phyloP scores from a whole-genome alignment of 495 filamentous ascomycete genomes.

The Rostrohypoxylon terebratum region DNA sequence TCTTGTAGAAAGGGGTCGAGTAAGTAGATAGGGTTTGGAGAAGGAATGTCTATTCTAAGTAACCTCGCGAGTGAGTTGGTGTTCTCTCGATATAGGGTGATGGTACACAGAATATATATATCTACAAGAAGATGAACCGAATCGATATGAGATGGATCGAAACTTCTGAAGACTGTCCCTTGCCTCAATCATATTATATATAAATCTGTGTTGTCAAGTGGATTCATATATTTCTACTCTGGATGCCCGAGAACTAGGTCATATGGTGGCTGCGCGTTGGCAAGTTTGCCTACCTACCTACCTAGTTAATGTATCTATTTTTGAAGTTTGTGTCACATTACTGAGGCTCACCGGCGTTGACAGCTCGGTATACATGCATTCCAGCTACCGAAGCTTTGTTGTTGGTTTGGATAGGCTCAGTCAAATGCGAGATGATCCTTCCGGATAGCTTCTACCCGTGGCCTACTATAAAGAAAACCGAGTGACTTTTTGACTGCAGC shows the following conservation, averaged over 20 bases:
- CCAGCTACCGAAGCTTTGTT: background rate
- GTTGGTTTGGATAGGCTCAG: background rate
- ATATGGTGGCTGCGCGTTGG: background rate
- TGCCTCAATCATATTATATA: constrained; percentile 3
- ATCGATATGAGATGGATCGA: background rate
- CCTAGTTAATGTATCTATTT: constrained; percentile 12
- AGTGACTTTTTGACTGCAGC: background rate
- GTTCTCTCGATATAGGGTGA: background rate
- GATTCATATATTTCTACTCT: background rate
- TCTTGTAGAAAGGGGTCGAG: constrained; percentile 3
- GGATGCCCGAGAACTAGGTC: background rate
- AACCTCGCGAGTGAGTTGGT: background rate
- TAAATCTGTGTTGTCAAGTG: background rate
- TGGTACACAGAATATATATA: background rate
- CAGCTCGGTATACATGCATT: background rate
- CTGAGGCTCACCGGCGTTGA: constrained; percentile 27
- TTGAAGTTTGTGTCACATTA: constrained; percentile 10
- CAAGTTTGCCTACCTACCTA: background rate
- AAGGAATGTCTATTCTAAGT: too few species aligned
- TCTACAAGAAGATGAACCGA: too few species aligned
- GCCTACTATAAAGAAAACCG: constrained; percentile 4
- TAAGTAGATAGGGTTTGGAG: background rate
- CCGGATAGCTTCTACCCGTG: constrained; percentile 32
- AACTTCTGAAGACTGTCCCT: background rate
- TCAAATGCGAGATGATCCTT: constrained; percentile 13